Percentiles rank a stretch among this genome's conserved stretches.
phyloP scores from a whole-genome alignment of 2,329 filamentous ascomycete genomes.

The Aspergillus brasiliensis region DNA sequence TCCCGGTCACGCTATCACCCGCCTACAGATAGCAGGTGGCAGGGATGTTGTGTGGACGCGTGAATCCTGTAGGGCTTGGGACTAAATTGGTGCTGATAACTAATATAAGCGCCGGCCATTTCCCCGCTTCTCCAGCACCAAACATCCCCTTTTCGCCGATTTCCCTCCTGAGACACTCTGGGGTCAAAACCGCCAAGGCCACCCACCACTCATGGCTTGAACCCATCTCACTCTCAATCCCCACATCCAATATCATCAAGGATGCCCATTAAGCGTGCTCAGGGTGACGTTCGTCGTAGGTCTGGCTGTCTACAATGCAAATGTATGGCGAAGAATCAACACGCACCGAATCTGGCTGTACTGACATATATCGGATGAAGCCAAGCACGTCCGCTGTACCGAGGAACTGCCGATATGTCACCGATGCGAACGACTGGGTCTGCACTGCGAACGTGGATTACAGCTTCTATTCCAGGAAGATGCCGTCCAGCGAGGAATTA shows the following conservation, averaged over 20 bases:
- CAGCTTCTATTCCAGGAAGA: slow-evolving; percentile 34
- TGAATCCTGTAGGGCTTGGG: neutral
- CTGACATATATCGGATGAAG: neutral
- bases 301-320: slow-evolving; percentile 33
- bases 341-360: neutral
- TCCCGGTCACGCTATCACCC: too few relatives aligned
- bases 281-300: slow-evolving; percentile 25
- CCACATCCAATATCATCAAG: neutral
- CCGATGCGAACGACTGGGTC: slow-evolving; percentile 29
- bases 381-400: slow-evolving; percentile 35
- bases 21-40: too few relatives aligned
- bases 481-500: slow-evolving; percentile 32
- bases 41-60: too few relatives aligned
- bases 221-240: neutral
- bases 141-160: neutral
- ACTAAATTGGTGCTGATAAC: neutral
- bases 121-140: neutral
- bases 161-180: neutral
- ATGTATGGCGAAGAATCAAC: slow-evolving; percentile 14
- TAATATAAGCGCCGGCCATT: neutral
- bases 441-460: slow-evolving; percentile 28
- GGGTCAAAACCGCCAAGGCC: neutral
- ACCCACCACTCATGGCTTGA: too few relatives aligned
- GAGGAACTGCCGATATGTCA: slow-evolving; percentile 32
- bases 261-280: neutral